Evolutionary conservation across 1,284 basidiomycete genomes (phyloP).

Genomic region (Peniophora sp.): DNA sequence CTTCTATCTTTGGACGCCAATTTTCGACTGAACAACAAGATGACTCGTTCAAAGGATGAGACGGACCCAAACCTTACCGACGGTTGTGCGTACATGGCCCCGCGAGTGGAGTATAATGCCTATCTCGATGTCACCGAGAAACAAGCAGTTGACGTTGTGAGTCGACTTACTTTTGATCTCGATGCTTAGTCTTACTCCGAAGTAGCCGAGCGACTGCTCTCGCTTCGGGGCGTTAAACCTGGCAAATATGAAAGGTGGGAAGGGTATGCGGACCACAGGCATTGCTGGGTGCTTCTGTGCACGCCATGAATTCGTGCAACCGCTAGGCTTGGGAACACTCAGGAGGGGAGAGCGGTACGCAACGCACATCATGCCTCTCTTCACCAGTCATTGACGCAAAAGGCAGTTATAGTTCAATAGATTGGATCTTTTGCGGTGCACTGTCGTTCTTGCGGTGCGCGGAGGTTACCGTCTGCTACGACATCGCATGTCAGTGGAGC

Average conservation of each 20-base stretch:
- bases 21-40: conserved; percentile 17
- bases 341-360: conserved; percentile 30
- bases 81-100: conserved; percentile 18
- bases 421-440: conserved; percentile 22
- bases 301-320: conserved; percentile 23
- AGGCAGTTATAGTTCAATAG: conserved; percentile 27
- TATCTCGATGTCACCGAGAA: not conserved
- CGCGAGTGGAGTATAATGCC: conserved; percentile 6
- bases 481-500: conserved; percentile 28
- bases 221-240: conserved; percentile 19
- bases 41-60: conserved; percentile 4
- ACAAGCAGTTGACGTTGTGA: conserved; percentile 2
- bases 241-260: conserved; percentile 13
- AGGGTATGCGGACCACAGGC: conserved; percentile 21
- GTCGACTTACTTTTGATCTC: not conserved
- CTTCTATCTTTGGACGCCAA: conserved; percentile 20
- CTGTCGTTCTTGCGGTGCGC: conserved; percentile 7
- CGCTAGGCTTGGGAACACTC: conserved; percentile 24
- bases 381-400: too few species aligned
- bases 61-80: conserved; percentile 14
- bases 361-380: too few species aligned
- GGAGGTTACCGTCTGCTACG: conserved; percentile 21
- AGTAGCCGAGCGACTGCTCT: not conserved
- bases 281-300: conserved; percentile 24
- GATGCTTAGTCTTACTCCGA: not conserved